Conservation (phyloP, 208 protist species). For the Blechomonas ayalai region DNA sequence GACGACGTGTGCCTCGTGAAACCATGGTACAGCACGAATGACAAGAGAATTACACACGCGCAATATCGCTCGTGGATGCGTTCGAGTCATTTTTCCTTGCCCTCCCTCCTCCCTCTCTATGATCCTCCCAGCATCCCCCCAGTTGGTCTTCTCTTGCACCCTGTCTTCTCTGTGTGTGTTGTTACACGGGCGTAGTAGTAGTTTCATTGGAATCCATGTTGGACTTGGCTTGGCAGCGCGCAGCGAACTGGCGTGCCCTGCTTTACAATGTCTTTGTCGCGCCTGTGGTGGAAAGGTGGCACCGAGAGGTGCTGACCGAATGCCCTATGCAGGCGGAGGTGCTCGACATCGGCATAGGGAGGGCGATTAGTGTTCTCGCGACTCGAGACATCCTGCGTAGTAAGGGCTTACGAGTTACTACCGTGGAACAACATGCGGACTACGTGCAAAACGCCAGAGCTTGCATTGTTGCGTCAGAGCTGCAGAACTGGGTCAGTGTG, state of each 20-base stretch:
- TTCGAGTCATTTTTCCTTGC: not conserved
- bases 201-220: not conserved
- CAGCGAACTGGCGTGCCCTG: conserved; percentile 14
- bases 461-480: conserved; percentile 24
- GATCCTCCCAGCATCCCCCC: conserved; percentile 1
- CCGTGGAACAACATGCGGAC: conserved; percentile 61
- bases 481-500: conserved; percentile 34
- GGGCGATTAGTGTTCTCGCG: conserved; percentile 57
- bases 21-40: no score
- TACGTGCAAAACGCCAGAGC: conserved; percentile 50
- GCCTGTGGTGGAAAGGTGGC: conserved; percentile 62
- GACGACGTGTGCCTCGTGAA: no score
- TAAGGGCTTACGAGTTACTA: conserved; percentile 55
- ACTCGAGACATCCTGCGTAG: conserved; percentile 72
- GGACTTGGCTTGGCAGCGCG: not conserved
- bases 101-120: conserved; percentile 1
- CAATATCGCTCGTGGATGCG: not conserved
- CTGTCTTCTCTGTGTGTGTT: not conserved
- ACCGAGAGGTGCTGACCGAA: conserved; percentile 65
- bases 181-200: not conserved
- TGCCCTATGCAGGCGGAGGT: conserved; percentile 42
- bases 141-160: conserved; percentile 1
- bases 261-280: conserved; percentile 60
- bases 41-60: no score
- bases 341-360: conserved; percentile 76